Percentiles rank a stretch among this genome's conserved stretches.
These are phyloP conservation scores for Tetrahymena borealis DNA, from an alignment of 73 alveolate species.

Conservation along the genomic window DNA sequence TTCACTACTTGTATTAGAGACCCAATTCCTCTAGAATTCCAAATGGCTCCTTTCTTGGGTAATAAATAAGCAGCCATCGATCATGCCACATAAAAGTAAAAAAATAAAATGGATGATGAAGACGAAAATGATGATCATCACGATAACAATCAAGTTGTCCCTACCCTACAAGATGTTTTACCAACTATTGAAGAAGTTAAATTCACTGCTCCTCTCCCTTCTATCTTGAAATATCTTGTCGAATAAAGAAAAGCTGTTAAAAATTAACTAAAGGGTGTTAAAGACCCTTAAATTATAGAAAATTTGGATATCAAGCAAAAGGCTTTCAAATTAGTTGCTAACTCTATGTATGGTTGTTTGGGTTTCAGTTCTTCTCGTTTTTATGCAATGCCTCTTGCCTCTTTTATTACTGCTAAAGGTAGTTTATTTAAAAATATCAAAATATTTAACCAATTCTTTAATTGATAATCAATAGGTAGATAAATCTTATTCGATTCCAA, in stretches of 20 bases:
- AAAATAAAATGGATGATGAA: constrained; percentile 38
- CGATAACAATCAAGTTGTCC: constrained; percentile 56
- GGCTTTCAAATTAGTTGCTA: constrained; percentile 99
- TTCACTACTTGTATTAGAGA: constrained; percentile 94
- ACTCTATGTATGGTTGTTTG: constrained; percentile 98
- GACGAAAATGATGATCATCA: constrained; percentile 57
- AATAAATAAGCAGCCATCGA: constrained; percentile 25
- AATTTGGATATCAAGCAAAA: constrained; percentile 31
- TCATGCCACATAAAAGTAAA: constrained; percentile 11
- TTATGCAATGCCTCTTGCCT: constrained; percentile 95
- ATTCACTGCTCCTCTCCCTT: constrained; percentile 77
- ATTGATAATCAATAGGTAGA: constrained; percentile 58
- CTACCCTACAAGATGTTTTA: constrained; percentile 66
- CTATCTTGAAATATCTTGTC: constrained; percentile 76
- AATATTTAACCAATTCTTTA: neutral
- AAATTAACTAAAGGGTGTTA: constrained; percentile 51
- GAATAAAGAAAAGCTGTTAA: constrained; percentile 75
- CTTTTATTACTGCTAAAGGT: constrained; percentile 91
- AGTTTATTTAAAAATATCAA: neutral
- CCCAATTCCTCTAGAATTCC: constrained; percentile 55
- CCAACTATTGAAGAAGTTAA: constrained; percentile 46
- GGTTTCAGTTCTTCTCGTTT: constrained; percentile 96
- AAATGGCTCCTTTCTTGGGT: constrained; percentile 47
- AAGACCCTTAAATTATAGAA: constrained; percentile 2
- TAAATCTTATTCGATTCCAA: constrained; percentile 66